phyloP scores from a whole-genome alignment of 169 alveolate species.

The Eimeria sp. region DNA sequence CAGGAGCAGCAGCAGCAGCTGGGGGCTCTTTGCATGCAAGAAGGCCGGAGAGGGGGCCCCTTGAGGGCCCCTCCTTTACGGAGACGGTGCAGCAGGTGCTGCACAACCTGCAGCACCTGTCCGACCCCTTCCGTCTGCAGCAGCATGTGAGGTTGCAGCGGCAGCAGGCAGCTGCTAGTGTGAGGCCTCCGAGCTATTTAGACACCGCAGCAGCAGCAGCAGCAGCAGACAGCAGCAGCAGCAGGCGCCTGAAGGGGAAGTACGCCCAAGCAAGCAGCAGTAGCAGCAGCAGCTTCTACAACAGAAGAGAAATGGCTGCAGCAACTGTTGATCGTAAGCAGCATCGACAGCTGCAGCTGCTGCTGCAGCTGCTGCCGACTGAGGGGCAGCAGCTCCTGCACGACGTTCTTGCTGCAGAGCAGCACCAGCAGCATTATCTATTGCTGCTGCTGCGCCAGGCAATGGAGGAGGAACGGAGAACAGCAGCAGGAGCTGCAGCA shows the following conservation, averaged over 20 bases:
- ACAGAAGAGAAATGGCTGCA: background rate
- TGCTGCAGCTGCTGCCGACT: slow-evolving; percentile 68
- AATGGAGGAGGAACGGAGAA: slow-evolving; percentile 26
- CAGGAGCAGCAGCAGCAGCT: background rate
- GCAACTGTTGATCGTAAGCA: background rate
- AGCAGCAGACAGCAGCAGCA: background rate
- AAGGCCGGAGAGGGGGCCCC: background rate
- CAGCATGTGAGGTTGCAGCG: slow-evolving; percentile 4
- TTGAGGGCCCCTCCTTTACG: slow-evolving; percentile 17
- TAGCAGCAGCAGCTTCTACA: background rate
- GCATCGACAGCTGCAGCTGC: slow-evolving; percentile 54
- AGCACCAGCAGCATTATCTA: slow-evolving; percentile 31
- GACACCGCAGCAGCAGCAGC: background rate
- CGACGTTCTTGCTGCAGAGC: slow-evolving; percentile 44
- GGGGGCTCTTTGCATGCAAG: background rate
- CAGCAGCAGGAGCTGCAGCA: slow-evolving; percentile 75
- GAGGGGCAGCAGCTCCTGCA: slow-evolving; percentile 64
- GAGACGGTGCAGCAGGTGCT: slow-evolving; percentile 46
- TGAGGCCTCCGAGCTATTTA: background rate
- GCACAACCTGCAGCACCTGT: background rate
- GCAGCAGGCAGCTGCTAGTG: background rate
- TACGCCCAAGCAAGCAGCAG: background rate
- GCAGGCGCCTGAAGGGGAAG: background rate
- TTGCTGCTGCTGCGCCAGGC: slow-evolving; percentile 44
- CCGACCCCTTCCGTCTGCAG: slow-evolving; percentile 18